Evolutionary conservation across 2,329 filamentous ascomycete species (phyloP).

Genomic region (Hymenoscyphus fructigenus): DNA sequence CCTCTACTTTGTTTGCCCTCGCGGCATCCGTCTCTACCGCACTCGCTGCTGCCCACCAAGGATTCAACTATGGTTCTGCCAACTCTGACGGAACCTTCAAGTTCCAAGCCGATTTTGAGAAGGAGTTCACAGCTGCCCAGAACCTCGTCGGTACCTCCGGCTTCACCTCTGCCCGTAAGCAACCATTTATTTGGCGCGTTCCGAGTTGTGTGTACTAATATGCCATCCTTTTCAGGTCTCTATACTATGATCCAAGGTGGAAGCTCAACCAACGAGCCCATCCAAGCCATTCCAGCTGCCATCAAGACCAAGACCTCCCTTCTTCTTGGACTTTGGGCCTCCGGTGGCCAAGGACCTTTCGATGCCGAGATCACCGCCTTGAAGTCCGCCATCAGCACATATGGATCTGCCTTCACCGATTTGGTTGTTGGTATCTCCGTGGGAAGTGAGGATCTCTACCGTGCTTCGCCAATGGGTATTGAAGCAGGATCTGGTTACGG

Average conservation of each 20-base stretch:
- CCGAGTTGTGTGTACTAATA: neutral
- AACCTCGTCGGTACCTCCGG: conserved; percentile 61
- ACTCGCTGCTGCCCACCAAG: conserved; percentile 48
- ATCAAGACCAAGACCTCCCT: conserved; percentile 72
- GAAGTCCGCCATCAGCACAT: conserved; percentile 64
- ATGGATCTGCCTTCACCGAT: conserved; percentile 63
- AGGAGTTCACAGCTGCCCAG: conserved; percentile 66
- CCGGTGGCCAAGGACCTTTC: conserved; percentile 61
- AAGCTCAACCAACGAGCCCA: conserved; percentile 59
- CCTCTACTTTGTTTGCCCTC: conserved; percentile 29
- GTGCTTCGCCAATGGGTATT: conserved; percentile 69
- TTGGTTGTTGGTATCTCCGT: conserved; percentile 81
- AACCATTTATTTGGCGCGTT: neutral
- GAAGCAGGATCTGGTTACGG: conserved; percentile 62
- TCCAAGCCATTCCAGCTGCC: conserved; percentile 76
- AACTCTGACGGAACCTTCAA: conserved; percentile 61
- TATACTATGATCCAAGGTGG: conserved; percentile 51
- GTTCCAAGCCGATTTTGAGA: conserved; percentile 62
- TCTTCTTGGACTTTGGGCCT: conserved; percentile 82
- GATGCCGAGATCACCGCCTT: conserved; percentile 74
- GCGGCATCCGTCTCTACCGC: conserved; percentile 31
- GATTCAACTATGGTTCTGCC: conserved; percentile 68
- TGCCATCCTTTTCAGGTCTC: neutral
- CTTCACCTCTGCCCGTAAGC: conserved; percentile 62
- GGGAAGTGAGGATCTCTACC: conserved; percentile 84